Conservation (phyloP, 2,329 filamentous ascomycete species). For the Diaporthe aspalathi region DNA sequence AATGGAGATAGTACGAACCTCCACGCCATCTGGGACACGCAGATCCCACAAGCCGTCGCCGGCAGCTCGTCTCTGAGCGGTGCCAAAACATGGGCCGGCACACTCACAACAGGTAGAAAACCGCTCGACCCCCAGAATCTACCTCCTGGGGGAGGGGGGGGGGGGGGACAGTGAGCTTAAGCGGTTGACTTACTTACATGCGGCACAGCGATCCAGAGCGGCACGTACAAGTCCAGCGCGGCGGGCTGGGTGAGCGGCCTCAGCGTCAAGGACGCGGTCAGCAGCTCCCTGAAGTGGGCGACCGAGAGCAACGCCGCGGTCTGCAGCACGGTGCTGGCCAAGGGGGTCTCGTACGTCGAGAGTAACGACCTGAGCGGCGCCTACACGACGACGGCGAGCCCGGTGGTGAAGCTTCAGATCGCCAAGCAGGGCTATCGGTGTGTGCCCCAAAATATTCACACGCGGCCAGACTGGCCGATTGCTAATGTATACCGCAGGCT, state of each 20-base stretch:
- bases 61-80: slow-evolving; percentile 51
- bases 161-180: neutral
- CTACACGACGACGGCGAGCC: slow-evolving; percentile 54
- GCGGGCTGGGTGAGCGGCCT: slow-evolving; percentile 52
- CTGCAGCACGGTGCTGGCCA: slow-evolving; percentile 55
- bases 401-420: slow-evolving; percentile 56
- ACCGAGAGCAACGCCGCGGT: slow-evolving; percentile 56
- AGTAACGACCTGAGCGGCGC: slow-evolving; percentile 52
- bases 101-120: slow-evolving; percentile 47
- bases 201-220: slow-evolving; percentile 51
- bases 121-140: neutral
- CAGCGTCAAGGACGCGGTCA: slow-evolving; percentile 47
- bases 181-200: neutral
- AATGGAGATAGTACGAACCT: slow-evolving; percentile 64
- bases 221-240: slow-evolving; percentile 50
- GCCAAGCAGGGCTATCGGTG: slow-evolving; percentile 56
- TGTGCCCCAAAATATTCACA: neutral
- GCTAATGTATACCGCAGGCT: slow-evolving; percentile 42
- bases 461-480: neutral
- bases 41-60: slow-evolving; percentile 61
- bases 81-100: slow-evolving; percentile 54
- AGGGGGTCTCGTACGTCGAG: slow-evolving; percentile 53
- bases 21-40: slow-evolving; percentile 70
- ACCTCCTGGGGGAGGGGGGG: no score
- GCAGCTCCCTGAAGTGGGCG: slow-evolving; percentile 53